Conservation (phyloP, 2,329 filamentous ascomycete genomes). For the Aspergillus aculeatinus region DNA sequence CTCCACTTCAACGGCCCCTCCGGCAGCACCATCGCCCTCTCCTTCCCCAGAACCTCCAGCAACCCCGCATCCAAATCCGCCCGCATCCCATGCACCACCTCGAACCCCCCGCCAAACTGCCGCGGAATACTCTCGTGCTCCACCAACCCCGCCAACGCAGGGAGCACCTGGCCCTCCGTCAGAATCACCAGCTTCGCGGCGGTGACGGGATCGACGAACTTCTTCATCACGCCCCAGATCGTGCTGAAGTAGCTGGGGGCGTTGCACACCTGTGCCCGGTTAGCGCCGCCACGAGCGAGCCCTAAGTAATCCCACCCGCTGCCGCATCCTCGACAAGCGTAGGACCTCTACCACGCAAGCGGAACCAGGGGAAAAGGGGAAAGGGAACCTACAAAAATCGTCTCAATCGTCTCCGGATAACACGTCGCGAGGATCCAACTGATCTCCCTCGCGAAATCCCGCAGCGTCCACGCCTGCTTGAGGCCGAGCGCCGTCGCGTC, state of each 20-base stretch:
- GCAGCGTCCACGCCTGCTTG: conserved; percentile 25
- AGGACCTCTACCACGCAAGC: too few relatives aligned
- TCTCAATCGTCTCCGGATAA: conserved; percentile 28
- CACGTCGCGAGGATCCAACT: conserved; percentile 28
- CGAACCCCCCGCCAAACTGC: conserved; percentile 20
- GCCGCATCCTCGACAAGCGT: too few relatives aligned
- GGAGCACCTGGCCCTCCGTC: conserved; percentile 14
- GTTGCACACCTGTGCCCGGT: conserved; percentile 24
- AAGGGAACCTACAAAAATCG: conserved; percentile 18
- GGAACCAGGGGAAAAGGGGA: too few relatives aligned
- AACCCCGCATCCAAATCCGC: conserved; percentile 18
- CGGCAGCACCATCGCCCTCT: conserved; percentile 6
- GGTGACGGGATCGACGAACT: conserved; percentile 26
- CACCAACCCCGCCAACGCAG: conserved; percentile 16
- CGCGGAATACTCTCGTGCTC: conserved; percentile 22
- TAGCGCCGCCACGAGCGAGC: too few relatives aligned
- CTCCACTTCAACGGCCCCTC: conserved; percentile 24
- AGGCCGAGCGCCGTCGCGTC: conserved; percentile 21
- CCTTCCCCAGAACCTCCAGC: neutral
- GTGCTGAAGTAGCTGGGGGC: conserved; percentile 23
- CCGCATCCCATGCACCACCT: conserved; percentile 23
- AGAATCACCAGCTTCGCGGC: conserved; percentile 27
- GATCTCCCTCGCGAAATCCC: conserved; percentile 22
- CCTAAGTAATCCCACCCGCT: too few relatives aligned
- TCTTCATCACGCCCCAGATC: conserved; percentile 26